Conservation (phyloP, 192 early-diverging fungal genomes). For the Gaertneriomyces semiglobifer region DNA sequence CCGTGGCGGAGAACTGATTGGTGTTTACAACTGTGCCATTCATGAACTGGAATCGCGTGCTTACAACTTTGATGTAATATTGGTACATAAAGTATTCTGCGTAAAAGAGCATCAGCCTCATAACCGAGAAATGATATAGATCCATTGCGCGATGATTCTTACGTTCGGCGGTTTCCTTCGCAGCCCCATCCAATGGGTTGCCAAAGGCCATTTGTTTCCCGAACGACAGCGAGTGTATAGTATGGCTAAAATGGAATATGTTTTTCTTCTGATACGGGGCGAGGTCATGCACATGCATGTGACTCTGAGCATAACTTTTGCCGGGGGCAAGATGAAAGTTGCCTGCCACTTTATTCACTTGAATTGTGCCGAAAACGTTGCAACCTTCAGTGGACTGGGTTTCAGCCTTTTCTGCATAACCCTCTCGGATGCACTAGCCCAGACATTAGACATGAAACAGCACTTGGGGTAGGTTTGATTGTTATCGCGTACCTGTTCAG, state of each 20-base stretch:
- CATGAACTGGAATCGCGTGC: conserved; percentile 71
- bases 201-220: conserved; percentile 55
- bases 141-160: conserved; percentile 17
- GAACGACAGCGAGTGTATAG: conserved; percentile 78
- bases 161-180: conserved; percentile 53
- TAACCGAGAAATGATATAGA: not conserved
- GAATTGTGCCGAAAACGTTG: conserved; percentile 70
- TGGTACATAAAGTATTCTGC: conserved; percentile 72
- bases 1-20: conserved; percentile 94
- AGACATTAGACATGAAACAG: conserved; percentile 13
- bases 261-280: conserved; percentile 49
- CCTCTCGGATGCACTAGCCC: conserved; percentile 75
- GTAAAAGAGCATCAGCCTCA: not conserved
- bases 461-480: not conserved
- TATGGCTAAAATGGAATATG: conserved; percentile 77
- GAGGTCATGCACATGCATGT: conserved; percentile 79
- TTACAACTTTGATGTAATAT: conserved; percentile 93
- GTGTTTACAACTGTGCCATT: conserved; percentile 69
- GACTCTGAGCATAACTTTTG: conserved; percentile 63
- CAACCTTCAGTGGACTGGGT: conserved; percentile 88
- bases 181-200: conserved; percentile 67
- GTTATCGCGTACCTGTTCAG: conserved; percentile 68
- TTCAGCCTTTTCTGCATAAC: conserved; percentile 69
- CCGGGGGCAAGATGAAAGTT: conserved; percentile 94
- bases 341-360: conserved; percentile 89